Conservation (phyloP, 1,284 basidiomycete species). For the Cystobasidium sp. region DNA sequence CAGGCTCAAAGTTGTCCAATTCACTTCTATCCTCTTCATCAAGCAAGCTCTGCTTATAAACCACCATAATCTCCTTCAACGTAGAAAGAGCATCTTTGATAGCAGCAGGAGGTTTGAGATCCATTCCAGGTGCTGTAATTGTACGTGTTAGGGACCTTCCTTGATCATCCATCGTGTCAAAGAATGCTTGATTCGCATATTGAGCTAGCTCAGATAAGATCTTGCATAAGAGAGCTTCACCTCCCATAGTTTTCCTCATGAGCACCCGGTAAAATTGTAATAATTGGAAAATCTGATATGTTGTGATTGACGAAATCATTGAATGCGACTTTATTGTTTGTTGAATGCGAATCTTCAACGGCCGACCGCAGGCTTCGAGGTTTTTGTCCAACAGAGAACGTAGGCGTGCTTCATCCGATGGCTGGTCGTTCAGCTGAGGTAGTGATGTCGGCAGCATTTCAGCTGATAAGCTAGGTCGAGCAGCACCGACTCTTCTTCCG, state of each 20-base stretch:
- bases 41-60: conserved; percentile 80
- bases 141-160: conserved; percentile 73
- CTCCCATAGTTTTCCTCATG: conserved; percentile 88
- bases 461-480: conserved; percentile 52
- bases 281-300: conserved; percentile 91
- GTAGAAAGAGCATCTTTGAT: conserved; percentile 81
- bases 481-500: conserved; percentile 75
- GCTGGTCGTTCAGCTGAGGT: conserved; percentile 21
- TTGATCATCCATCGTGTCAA: conserved; percentile 79
- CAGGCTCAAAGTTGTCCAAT: conserved; percentile 63
- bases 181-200: conserved; percentile 78
- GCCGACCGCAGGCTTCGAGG: conserved; percentile 81
- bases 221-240: conserved; percentile 72
- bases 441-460: conserved; percentile 6
- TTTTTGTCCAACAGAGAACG: conserved; percentile 78
- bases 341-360: conserved; percentile 84
- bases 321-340: conserved; percentile 92
- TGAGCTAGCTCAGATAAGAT: conserved; percentile 84
- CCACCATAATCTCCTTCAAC: conserved; percentile 81
- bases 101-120: conserved; percentile 73
- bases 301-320: conserved; percentile 72
- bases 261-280: conserved; percentile 91
- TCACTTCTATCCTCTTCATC: conserved; percentile 61
- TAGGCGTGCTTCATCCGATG: conserved; percentile 61
- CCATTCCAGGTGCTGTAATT: conserved; percentile 74